Conservation (phyloP, 1,284 basidiomycete genomes). For the Ganoderma multipileum region DNA sequence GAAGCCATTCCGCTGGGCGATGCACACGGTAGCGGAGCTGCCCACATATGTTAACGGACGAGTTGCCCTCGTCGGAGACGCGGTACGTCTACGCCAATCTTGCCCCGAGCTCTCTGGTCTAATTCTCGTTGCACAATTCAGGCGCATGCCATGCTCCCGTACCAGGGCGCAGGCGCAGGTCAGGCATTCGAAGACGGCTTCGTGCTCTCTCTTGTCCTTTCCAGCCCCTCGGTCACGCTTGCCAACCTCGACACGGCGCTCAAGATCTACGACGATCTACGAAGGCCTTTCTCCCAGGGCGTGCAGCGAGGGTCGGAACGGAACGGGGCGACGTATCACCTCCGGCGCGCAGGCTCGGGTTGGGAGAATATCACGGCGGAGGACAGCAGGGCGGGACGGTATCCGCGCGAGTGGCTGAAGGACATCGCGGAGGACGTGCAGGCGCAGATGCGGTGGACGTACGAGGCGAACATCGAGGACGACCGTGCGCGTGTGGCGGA, state of each 20-base stretch:
- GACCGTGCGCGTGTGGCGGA: neutral
- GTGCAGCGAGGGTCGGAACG: constrained; percentile 16
- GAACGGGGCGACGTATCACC: constrained; percentile 7
- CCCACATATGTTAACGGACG: constrained; percentile 34
- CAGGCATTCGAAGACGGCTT: constrained; percentile 44
- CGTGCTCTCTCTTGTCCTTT: constrained; percentile 20
- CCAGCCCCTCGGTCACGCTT: constrained; percentile 3
- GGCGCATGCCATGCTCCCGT: constrained; percentile 39
- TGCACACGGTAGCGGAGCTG: constrained; percentile 33
- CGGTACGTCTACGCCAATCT: constrained; percentile 31
- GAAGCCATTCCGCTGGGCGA: constrained; percentile 30
- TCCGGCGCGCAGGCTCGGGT: neutral
- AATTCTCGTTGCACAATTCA: constrained; percentile 19
- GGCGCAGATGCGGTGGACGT: neutral
- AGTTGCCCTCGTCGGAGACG: constrained; percentile 40
- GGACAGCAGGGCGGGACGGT: constrained; percentile 14
- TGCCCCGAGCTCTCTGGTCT: constrained; percentile 10
- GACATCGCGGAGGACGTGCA: constrained; percentile 1
- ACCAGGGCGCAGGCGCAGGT: constrained; percentile 47
- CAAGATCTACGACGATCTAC: constrained; percentile 20
- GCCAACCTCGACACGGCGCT: constrained; percentile 7
- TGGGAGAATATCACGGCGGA: constrained; percentile 13
- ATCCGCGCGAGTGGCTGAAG: constrained; percentile 8
- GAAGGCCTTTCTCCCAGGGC: constrained; percentile 22
- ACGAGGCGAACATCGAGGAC: neutral